These are phyloP conservation scores for Boletales sp. DNA, from an alignment of 768 basidiomycete species.

Conservation along the genomic window DNA sequence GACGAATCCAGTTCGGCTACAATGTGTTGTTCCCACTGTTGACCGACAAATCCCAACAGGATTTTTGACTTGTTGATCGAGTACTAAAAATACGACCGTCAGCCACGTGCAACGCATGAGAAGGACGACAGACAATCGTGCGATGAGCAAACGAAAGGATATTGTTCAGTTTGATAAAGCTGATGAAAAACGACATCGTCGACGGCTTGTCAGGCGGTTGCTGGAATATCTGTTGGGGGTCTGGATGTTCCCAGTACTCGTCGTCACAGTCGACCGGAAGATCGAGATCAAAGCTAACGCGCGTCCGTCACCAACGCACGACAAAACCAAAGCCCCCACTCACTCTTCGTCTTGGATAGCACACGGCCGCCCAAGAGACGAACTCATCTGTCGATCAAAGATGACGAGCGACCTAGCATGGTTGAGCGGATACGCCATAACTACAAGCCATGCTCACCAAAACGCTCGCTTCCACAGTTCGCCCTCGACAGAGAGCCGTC, in stretches of 20 bases:
- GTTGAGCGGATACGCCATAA: neutral
- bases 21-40: conserved; percentile 58
- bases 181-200: conserved; percentile 49
- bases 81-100: conserved; percentile 43
- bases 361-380: conserved; percentile 61
- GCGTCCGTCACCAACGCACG: no score
- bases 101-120: neutral
- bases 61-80: conserved; percentile 63
- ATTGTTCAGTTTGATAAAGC: conserved; percentile 52
- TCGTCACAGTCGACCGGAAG: conserved; percentile 66
- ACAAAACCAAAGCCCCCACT: conserved; percentile 17
- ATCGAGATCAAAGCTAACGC: conserved; percentile 53
- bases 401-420: conserved; percentile 27
- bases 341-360: conserved; percentile 72
- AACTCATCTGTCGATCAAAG: conserved; percentile 33
- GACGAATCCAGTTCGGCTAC: conserved; percentile 73
- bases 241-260: conserved; percentile 57
- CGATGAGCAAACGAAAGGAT: conserved; percentile 60
- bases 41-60: conserved; percentile 46
- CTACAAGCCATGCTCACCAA: conserved; percentile 29
- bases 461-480: conserved; percentile 61
- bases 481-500: conserved; percentile 40
- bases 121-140: conserved; percentile 47
- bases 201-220: conserved; percentile 64
- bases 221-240: conserved; percentile 47